Percentiles rank a stretch among this genome's conserved stretches.
These are phyloP conservation scores for Penicillium sp. DNA, from an alignment of 2,329 filamentous ascomycete species.

Conservation along the genomic window DNA sequence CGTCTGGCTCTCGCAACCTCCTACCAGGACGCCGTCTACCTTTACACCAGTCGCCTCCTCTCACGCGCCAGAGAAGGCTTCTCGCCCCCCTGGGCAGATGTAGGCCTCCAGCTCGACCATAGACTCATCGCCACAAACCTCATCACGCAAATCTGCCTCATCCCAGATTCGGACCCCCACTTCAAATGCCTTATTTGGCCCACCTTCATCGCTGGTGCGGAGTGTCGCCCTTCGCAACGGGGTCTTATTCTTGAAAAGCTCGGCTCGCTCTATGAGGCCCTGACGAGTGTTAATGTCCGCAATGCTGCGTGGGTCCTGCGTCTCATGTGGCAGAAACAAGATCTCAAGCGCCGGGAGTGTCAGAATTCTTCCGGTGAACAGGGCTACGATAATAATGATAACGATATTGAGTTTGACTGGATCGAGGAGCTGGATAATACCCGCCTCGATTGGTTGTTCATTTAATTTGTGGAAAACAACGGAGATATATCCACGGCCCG, in stretches of 20 bases:
- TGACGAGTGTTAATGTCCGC: conserved; percentile 40
- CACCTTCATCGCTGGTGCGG: conserved; percentile 44
- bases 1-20: conserved; percentile 48
- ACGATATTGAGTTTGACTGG: conserved; percentile 40
- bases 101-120: conserved; percentile 32
- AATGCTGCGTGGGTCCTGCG: conserved; percentile 41
- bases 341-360: conserved; percentile 26
- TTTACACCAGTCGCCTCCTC: conserved; percentile 41
- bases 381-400: conserved; percentile 21
- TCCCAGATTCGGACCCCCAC: conserved; percentile 36
- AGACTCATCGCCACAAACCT: conserved; percentile 30
- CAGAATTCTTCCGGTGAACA: neutral
- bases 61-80: conserved; percentile 29
- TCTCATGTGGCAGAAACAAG: conserved; percentile 42
- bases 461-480: conserved; percentile 21
- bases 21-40: conserved; percentile 41
- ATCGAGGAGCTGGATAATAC: conserved; percentile 41
- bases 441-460: conserved; percentile 42
- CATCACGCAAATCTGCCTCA: conserved; percentile 36
- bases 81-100: conserved; percentile 21
- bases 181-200: conserved; percentile 47
- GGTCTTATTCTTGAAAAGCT: conserved; percentile 34
- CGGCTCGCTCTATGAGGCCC: conserved; percentile 33
- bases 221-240: conserved; percentile 35
- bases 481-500: neutral